phyloP scores from a whole-genome alignment of 1,139 yeast genomes.

The Yamadazyma oceani region DNA sequence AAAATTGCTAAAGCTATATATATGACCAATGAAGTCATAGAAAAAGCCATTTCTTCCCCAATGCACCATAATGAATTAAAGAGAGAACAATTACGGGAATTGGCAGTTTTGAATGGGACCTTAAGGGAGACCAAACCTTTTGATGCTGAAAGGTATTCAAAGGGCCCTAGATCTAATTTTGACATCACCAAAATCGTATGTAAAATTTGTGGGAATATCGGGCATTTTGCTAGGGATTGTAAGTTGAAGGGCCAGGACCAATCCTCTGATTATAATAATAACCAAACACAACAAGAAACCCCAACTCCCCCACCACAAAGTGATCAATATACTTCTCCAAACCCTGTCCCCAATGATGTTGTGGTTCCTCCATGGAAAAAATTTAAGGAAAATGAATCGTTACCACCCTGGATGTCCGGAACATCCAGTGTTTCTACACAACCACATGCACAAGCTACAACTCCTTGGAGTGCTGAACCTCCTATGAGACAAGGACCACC shows the following conservation, averaged over 20 bases:
- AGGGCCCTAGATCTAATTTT: conserved; percentile 46
- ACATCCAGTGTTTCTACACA: neutral
- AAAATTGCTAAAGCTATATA: conserved; percentile 75
- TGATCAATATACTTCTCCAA: neutral
- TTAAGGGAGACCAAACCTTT: conserved; percentile 75
- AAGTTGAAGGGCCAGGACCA: conserved; percentile 25
- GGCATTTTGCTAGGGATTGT: conserved; percentile 91
- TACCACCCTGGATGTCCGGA: conserved; percentile 2
- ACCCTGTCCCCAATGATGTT: conserved; percentile 4
- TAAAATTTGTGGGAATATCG: conserved; percentile 73
- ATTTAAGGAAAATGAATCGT: conserved; percentile 10
- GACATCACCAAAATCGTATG: conserved; percentile 67
- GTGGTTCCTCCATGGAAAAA: conserved; percentile 17
- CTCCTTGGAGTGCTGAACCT: neutral
- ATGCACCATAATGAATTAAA: conserved; percentile 92
- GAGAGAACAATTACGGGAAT: conserved; percentile 84
- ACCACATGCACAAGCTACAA: conserved; percentile 3
- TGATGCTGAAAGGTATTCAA: conserved; percentile 56
- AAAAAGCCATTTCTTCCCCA: conserved; percentile 84
- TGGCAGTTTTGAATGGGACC: conserved; percentile 94
- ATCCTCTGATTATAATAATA: neutral
- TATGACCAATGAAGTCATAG: conserved; percentile 73
- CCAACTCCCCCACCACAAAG: no score
- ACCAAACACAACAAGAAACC: no score
- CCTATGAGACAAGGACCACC: neutral